Evolutionary conservation across 2,329 filamentous ascomycete species (phyloP).

Genomic region (Aspergillus amoenus): DNA sequence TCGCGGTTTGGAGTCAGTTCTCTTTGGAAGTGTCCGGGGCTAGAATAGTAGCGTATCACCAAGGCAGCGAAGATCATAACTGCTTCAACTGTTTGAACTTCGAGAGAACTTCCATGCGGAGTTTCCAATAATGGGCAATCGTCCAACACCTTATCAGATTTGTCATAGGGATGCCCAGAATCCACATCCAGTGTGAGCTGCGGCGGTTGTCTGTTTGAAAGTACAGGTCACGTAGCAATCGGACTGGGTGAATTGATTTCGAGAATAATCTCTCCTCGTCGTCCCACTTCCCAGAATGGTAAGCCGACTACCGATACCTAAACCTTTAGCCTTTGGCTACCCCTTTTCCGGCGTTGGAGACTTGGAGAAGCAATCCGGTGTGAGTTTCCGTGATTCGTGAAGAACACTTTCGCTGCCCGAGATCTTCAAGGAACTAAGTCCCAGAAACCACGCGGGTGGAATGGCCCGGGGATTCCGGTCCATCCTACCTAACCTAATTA

Average conservation of each 20-base stretch:
- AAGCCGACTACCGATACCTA: background rate
- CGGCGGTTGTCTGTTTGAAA: background rate
- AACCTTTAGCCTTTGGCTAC: background rate
- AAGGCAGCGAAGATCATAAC: no score
- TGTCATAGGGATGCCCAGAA: conserved; percentile 3
- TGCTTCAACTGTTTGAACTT: no score
- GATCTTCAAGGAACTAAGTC: background rate
- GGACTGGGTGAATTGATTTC: background rate
- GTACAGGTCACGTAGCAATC: background rate
- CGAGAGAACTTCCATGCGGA: no score
- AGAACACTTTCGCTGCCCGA: background rate
- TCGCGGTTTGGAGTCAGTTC: background rate
- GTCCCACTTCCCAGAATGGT: background rate
- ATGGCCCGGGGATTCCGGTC: background rate
- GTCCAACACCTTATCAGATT: background rate
- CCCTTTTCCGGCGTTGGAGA: background rate
- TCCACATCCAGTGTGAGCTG: background rate
- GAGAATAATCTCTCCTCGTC: background rate
- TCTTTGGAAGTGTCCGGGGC: background rate
- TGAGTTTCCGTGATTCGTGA: background rate
- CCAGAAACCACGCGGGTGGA: conserved; percentile 12
- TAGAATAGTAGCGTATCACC: no score
- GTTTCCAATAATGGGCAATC: no score
- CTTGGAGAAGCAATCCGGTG: background rate
- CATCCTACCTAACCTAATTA: conserved; percentile 1